phyloP scores from a whole-genome alignment of 306 rosid species.

The Fagus crenata region DNA sequence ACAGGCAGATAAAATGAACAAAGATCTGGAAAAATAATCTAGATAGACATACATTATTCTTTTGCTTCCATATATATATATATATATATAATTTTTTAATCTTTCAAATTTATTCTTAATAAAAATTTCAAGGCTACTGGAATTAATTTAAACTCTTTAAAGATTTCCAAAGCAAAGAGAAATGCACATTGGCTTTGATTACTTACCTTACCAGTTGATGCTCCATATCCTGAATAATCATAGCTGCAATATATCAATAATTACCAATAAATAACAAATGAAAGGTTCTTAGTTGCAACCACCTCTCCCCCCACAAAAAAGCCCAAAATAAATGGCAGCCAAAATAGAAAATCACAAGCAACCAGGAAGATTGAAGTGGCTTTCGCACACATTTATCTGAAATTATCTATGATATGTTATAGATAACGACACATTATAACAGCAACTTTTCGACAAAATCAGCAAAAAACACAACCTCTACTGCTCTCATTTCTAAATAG shows the following conservation, averaged over 20 bases:
- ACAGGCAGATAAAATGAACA: conserved; percentile 4
- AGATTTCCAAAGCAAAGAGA: neutral
- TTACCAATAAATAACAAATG: conserved; percentile 23
- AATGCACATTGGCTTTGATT: neutral
- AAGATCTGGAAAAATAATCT: neutral
- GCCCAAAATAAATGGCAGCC: too few relatives aligned
- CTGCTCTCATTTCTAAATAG: neutral
- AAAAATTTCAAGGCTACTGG: conserved; percentile 1
- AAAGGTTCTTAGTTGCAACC: neutral
- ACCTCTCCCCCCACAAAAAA: neutral
- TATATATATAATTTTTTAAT: neutral
- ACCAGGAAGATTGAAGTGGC: neutral
- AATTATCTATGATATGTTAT: conserved; percentile 1
- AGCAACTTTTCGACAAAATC: conserved; percentile 4
- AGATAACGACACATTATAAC: conserved; percentile 16
- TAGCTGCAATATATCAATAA: conserved; percentile 62
- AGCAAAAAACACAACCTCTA: neutral
- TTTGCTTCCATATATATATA: conserved; percentile 5
- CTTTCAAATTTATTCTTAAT: neutral
- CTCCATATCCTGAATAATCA: conserved; percentile 97
- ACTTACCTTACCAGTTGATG: conserved; percentile 93
- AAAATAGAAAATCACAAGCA: neutral
- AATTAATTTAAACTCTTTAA: conserved; percentile 1
- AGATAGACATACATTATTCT: neutral
- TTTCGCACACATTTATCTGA: neutral